A percentile compares a stretch with the other conserved stretches of the same genome.
These are phyloP conservation scores for Vitis labrusca DNA, from an alignment of 164 flowering plant species.

Conservation along the genomic window DNA sequence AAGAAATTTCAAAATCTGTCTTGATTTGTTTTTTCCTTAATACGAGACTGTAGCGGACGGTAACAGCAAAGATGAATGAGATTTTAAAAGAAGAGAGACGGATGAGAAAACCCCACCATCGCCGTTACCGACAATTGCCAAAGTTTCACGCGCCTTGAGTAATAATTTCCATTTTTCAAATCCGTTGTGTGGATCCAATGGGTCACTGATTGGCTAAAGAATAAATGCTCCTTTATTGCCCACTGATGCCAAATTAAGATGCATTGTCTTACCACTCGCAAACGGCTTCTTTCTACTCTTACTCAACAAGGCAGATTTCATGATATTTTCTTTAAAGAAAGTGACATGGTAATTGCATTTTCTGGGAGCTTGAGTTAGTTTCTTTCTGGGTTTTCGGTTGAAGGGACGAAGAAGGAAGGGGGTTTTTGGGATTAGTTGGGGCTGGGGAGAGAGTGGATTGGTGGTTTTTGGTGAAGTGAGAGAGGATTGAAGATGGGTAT, in stretches of 20 bases:
- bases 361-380: not conserved
- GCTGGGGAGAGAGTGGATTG: not conserved
- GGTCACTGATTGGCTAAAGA: constrained; percentile 5
- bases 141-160: constrained; percentile 8
- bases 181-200: constrained; percentile 9
- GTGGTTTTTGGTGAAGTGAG: constrained; percentile 7
- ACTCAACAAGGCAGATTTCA: not conserved
- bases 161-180: constrained; percentile 2
- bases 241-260: not conserved
- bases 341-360: not conserved
- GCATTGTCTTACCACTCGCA: not conserved
- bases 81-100: not conserved
- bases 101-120: too few relatives aligned
- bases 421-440: too few relatives aligned
- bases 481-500: constrained; percentile 42
- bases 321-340: too few relatives aligned
- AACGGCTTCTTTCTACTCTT: not conserved
- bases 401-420: too few relatives aligned
- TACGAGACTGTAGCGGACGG: too few relatives aligned
- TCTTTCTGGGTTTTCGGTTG: not conserved
- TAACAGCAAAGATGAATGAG: not conserved
- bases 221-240: constrained; percentile 18
- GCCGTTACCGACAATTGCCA: constrained; percentile 17
- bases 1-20: too few relatives aligned
- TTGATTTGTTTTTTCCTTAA: too few relatives aligned